These are phyloP conservation scores for Herpetomonas tarakana DNA, from an alignment of 208 protist genomes.

Conservation along the genomic window DNA sequence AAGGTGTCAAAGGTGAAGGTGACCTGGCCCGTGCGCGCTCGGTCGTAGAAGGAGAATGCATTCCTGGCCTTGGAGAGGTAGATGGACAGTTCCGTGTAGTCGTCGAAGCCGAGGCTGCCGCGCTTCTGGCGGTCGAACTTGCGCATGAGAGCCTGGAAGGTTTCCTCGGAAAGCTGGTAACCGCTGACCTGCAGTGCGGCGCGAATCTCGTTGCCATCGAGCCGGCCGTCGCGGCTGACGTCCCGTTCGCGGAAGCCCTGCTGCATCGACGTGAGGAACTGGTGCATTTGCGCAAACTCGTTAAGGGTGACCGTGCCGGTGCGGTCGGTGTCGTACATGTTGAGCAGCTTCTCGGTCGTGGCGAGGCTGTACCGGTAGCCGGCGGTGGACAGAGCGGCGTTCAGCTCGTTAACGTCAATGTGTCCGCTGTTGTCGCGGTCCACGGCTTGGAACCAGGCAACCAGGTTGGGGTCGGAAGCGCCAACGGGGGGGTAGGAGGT, in stretches of 20 bases:
- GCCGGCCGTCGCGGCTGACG: conserved; percentile 28
- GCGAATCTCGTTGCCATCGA: conserved; percentile 51
- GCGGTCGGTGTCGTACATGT: conserved; percentile 65
- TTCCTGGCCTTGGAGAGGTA: conserved; percentile 52
- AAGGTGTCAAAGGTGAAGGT: conserved; percentile 65
- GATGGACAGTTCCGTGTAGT: conserved; percentile 77
- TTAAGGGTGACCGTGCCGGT: conserved; percentile 52
- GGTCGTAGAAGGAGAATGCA: conserved; percentile 49
- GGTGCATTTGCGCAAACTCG: conserved; percentile 68
- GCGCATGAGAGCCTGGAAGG: conserved; percentile 69
- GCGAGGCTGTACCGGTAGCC: conserved; percentile 59
- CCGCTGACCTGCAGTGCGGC: conserved; percentile 32
- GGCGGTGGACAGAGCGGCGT: conserved; percentile 47
- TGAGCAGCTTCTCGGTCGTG: conserved; percentile 65
- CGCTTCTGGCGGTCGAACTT: conserved; percentile 62
- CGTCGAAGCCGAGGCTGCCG: conserved; percentile 63
- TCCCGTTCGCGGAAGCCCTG: conserved; percentile 53
- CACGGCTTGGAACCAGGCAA: conserved; percentile 61
- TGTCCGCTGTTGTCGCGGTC: conserved; percentile 50
- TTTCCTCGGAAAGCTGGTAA: conserved; percentile 46
- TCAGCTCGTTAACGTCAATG: conserved; percentile 64
- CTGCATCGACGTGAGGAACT: conserved; percentile 56
- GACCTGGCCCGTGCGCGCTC: conserved; percentile 36
- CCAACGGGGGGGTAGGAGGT: conserved; percentile 7
- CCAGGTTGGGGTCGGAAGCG: conserved; percentile 18